Evolutionary conservation across 202 grass and related monocot genomes (phyloP).

Genomic region (Elaeis oleifera): DNA sequence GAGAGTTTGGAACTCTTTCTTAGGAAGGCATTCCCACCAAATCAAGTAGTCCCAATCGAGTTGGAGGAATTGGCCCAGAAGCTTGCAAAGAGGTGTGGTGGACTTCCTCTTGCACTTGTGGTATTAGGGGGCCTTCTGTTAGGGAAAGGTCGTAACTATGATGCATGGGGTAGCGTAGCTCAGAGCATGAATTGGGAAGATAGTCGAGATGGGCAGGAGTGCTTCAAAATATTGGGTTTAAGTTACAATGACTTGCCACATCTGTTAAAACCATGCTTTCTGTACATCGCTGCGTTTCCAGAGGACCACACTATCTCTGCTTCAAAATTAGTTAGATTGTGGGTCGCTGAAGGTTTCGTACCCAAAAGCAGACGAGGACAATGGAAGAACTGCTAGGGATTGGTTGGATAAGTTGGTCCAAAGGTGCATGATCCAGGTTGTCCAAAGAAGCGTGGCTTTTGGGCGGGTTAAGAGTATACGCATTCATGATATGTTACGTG

Average conservation of each 20-base stretch:
- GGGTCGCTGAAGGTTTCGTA: constrained; percentile 17
- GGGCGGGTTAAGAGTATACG: constrained; percentile 8
- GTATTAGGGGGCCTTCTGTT: constrained; percentile 3
- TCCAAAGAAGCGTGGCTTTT: constrained; percentile 4
- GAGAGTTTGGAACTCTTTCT: not conserved
- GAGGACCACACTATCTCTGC: not conserved
- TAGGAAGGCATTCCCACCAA: too few species aligned
- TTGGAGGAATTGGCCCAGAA: too few species aligned
- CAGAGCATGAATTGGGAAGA: constrained; percentile 4
- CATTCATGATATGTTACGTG: constrained; percentile 13
- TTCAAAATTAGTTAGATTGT: not conserved
- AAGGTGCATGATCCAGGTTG: constrained; percentile 17
- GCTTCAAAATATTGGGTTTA: not conserved
- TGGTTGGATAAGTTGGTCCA: not conserved
- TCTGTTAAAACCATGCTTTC: constrained; percentile 7
- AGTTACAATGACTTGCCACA: not conserved
- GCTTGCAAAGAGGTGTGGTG: not conserved
- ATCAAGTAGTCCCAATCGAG: too few species aligned
- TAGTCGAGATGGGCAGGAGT: not conserved
- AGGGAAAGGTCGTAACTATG: not conserved
- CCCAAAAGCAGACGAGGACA: not conserved
- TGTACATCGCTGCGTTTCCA: constrained; percentile 19
- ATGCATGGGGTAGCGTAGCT: not conserved
- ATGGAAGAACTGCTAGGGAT: constrained; percentile 3
- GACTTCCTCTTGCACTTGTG: too few species aligned